A percentile compares a stretch with the other conserved stretches of the same genome.
Conservation (phyloP, 176 grass and related monocot species). For the Pharus latifolius region DNA sequence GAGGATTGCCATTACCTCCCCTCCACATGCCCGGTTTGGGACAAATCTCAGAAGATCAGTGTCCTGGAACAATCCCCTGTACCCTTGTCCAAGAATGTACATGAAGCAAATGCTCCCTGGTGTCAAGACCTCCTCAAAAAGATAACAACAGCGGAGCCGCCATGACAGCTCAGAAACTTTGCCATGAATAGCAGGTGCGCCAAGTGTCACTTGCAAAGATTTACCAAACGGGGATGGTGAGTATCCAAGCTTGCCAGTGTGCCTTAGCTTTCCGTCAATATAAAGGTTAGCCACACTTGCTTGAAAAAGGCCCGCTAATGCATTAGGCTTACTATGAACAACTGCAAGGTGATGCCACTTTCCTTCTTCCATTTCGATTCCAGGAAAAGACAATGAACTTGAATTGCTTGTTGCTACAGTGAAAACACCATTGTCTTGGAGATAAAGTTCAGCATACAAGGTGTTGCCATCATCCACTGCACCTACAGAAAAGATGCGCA, state of each 20-base stretch:
- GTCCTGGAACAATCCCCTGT: constrained; percentile 90
- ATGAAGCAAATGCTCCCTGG: constrained; percentile 91
- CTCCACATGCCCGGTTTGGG: constrained; percentile 79
- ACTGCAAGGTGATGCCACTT: constrained; percentile 98
- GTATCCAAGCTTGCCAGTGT: constrained; percentile 97
- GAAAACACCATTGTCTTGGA: constrained; percentile 88
- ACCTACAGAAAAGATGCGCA: constrained; percentile 93
- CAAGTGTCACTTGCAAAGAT: constrained; percentile 97
- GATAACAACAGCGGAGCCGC: constrained; percentile 84
- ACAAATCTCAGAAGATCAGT: constrained; percentile 89
- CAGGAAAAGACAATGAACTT: constrained; percentile 72
- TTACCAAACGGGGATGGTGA: constrained; percentile 80
- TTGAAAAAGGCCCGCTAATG: constrained; percentile 97
- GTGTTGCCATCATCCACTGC: constrained; percentile 69
- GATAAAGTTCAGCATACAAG: constrained; percentile 80
- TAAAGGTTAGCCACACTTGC: constrained; percentile 88
- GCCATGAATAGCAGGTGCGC: constrained; percentile 51
- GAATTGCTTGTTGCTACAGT: constrained; percentile 92
- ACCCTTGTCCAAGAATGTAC: constrained; percentile 96
- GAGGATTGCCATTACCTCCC: constrained; percentile 85
- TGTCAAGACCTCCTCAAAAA: constrained; percentile 94
- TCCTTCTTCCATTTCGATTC: constrained; percentile 86
- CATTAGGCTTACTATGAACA: constrained; percentile 97
- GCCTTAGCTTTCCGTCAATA: constrained; percentile 90
- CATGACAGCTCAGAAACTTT: constrained; percentile 79